Evolutionary conservation across 2,329 filamentous ascomycete species (phyloP), one percentile per base, ranked within the genome.

Genomic region (Phyllosticta paracitricarpa): DNA sequence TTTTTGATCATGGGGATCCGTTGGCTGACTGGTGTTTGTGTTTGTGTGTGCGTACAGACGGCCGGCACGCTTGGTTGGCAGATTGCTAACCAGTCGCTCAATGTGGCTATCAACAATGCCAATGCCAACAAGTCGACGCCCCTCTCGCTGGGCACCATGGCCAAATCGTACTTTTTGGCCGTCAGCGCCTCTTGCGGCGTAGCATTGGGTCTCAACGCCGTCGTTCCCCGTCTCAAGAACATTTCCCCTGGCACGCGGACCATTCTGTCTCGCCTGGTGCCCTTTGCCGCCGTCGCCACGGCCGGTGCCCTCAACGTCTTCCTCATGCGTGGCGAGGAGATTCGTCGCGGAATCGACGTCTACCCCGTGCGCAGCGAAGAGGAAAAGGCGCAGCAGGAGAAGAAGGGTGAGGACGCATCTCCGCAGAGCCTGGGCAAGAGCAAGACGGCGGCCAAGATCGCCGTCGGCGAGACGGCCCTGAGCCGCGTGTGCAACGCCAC

Each of bases 41-140:
- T 60, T n/a, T 52, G 30, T 60, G 60, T 22, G 19, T 22, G 19
- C 19, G 19, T 22, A 22, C 66, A 89, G 82, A 96, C 88, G 54
- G 82, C 83, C 52, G 94, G 93, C 58, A 97, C 91, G 4, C 81
- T 97, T 48, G 87, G 88, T 66, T 99, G 94, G 94, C 94, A 99
- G 77, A 85, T 97, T 62, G 85, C 89, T 67, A 99, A 99, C 77
- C 94, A 99, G 79, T 97, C 92, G 12, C 87, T 99, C 68, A 99
- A 99, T 74, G 94, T 99, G 28, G 93, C 91, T 67, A 93, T 99
- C 81, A 99, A 99, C 82, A 91, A 86, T 73, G 89, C 93, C 71
- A 99, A 99, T 75, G 91, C 93, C 65, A 99, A 99, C 83, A 99
- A 99, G 76, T 96, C 91, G 51, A 92, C 91, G 2, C 91, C 93